Evolutionary conservation across 176 grass and related monocot genomes (phyloP).

Genomic region (Oryza australiensis): DNA sequence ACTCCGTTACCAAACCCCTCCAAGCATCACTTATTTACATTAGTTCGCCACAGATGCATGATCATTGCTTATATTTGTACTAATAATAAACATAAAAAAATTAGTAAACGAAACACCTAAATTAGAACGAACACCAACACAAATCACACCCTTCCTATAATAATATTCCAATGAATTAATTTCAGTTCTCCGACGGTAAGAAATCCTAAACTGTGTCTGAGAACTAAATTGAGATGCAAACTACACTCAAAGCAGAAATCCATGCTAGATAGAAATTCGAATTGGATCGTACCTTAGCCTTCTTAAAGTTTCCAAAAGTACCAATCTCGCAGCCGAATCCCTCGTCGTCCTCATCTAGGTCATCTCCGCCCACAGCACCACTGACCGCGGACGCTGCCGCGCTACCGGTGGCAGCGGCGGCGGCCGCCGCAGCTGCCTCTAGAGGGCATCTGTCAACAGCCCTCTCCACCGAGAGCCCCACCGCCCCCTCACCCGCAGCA

Average conservation of each 20-base stretch:
- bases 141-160: background rate
- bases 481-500: background rate
- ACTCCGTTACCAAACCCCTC: background rate
- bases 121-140: background rate
- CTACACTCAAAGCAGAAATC: background rate
- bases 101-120: background rate
- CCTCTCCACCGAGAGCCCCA: slow-evolving; percentile 29
- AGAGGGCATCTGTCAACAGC: slow-evolving; percentile 46
- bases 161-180: background rate
- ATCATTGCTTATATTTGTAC: background rate
- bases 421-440: slow-evolving; percentile 42
- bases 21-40: background rate
- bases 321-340: slow-evolving; percentile 63
- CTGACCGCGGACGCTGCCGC: slow-evolving; percentile 38
- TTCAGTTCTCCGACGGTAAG: background rate
- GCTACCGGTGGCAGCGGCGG: slow-evolving; percentile 36
- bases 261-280: background rate
- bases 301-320: slow-evolving; percentile 59
- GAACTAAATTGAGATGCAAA: background rate
- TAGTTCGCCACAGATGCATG: background rate
- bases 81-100: background rate
- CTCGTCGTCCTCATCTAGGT: slow-evolving; percentile 66
- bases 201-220: background rate
- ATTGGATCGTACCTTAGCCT: slow-evolving; percentile 54
- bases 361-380: slow-evolving; percentile 29